Percentiles rank a stretch among this genome's conserved stretches.
phyloP scores from a whole-genome alignment of 2,329 filamentous ascomycete species.

The Ceratocystis harringtonii region DNA sequence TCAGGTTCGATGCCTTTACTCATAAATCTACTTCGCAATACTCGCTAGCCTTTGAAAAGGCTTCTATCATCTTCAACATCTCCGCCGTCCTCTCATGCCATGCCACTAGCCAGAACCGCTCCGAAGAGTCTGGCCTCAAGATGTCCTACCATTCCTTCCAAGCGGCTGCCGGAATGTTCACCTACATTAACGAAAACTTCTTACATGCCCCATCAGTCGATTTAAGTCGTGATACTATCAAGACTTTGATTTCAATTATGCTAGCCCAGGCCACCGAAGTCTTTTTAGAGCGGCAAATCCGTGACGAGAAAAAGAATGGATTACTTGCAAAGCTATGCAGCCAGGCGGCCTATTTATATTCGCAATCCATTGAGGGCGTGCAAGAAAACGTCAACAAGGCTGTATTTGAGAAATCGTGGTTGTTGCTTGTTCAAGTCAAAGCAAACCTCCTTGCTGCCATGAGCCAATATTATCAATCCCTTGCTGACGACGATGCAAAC shows the following conservation, averaged over 20 bases:
- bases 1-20: constrained; percentile 98
- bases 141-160: constrained; percentile 97
- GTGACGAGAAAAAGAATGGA: constrained; percentile 82
- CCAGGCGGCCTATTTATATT: constrained; percentile 77
- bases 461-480: constrained; percentile 84
- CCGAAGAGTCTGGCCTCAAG: constrained; percentile 85
- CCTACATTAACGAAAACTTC: constrained; percentile 99
- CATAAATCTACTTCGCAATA: constrained; percentile 96
- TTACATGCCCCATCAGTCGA: constrained; percentile 94
- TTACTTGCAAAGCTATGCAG: constrained; percentile 85
- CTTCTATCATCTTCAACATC: constrained; percentile 99
- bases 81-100: constrained; percentile 93
- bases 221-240: constrained; percentile 86
- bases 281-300: constrained; percentile 89
- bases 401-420: constrained; percentile 90
- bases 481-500: constrained; percentile 79
- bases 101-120: constrained; percentile 80
- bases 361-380: constrained; percentile 73
- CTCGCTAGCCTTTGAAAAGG: constrained; percentile 93
- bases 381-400: constrained; percentile 85
- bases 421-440: constrained; percentile 72
- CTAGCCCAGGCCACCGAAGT: constrained; percentile 94
- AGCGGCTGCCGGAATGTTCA: constrained; percentile 97
- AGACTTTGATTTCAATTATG: constrained; percentile 82
- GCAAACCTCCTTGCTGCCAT: constrained; percentile 67